phyloP scores from a whole-genome alignment of 2,329 filamentous ascomycete genomes.

The Neonectria punicea region DNA sequence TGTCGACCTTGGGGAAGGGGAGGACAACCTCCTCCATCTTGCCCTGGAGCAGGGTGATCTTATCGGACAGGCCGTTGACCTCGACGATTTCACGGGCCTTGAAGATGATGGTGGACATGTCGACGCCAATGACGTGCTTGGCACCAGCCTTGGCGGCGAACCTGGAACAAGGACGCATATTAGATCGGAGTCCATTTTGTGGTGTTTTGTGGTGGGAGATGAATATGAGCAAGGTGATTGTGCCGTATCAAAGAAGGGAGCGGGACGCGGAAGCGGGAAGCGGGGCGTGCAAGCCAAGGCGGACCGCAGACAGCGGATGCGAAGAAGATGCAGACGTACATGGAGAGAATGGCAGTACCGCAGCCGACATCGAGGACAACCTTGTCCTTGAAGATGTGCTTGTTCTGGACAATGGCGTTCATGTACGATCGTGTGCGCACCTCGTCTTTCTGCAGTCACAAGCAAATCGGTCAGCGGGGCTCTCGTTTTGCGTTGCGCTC shows the following conservation, averaged over 20 bases:
- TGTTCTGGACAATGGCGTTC: slow-evolving; percentile 97
- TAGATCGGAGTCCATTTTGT: slow-evolving; percentile 9
- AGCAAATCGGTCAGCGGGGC: slow-evolving; percentile 33
- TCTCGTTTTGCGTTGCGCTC: slow-evolving; percentile 26
- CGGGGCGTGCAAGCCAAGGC: background rate
- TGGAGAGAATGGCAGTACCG: slow-evolving; percentile 97
- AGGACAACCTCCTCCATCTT: slow-evolving; percentile 99
- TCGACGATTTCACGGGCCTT: slow-evolving; percentile 97
- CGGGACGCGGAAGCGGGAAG: slow-evolving; percentile 1
- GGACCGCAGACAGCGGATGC: slow-evolving; percentile 17
- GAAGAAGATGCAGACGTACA: slow-evolving; percentile 68
- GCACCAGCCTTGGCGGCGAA: slow-evolving; percentile 96
- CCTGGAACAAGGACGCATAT: slow-evolving; percentile 61
- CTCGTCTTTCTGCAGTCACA: slow-evolving; percentile 84
- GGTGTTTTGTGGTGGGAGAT: background rate
- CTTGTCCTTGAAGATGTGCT: slow-evolving; percentile 86
- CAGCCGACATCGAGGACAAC: slow-evolving; percentile 97
- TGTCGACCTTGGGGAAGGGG: slow-evolving; percentile 95
- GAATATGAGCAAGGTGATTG: background rate
- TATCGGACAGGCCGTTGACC: slow-evolving; percentile 89
- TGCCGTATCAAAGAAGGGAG: background rate
- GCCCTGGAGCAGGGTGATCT: slow-evolving; percentile 97
- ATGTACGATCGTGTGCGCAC: slow-evolving; percentile 97
- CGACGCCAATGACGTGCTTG: slow-evolving; percentile 98
- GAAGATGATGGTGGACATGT: slow-evolving; percentile 99